Evolutionary conservation across 257 asterid genomes (phyloP).

Genomic region (Cinchona pubescens): DNA sequence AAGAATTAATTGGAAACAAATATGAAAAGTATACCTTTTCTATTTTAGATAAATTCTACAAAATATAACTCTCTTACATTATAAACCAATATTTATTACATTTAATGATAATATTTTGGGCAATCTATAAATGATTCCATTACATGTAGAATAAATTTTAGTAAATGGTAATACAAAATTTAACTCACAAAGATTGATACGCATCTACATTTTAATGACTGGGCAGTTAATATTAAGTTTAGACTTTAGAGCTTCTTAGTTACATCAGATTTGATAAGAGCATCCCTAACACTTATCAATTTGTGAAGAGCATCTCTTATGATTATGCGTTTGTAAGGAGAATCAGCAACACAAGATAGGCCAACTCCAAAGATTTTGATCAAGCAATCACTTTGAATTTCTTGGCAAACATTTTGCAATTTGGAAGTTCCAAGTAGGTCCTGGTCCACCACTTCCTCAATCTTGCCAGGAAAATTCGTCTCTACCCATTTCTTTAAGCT

Average conservation of each 20-base stretch:
- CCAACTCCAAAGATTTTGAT: slow-evolving; percentile 35
- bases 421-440: slow-evolving; percentile 23
- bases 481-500: slow-evolving; percentile 54
- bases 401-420: slow-evolving; percentile 4
- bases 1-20: no score
- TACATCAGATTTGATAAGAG: slow-evolving; percentile 8
- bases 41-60: no score
- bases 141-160: no score
- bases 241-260: neutral
- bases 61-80: no score
- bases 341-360: slow-evolving; percentile 42
- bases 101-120: no score
- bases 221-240: no score
- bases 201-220: no score
- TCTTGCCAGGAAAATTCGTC: slow-evolving; percentile 28
- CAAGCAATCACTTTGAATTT: slow-evolving; percentile 25
- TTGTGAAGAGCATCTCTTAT: slow-evolving; percentile 38
- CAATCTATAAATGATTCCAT: no score
- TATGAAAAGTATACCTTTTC: no score
- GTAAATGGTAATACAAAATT: no score
- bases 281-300: slow-evolving; percentile 27
- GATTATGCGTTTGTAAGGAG: slow-evolving; percentile 35
- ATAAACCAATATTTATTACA: no score
- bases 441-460: slow-evolving; percentile 39
- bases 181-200: no score